Percentiles rank a stretch among this genome's conserved stretches.
phyloP scores from a whole-genome alignment of 306 rosid genomes.

The Trifolium subterraneum region DNA sequence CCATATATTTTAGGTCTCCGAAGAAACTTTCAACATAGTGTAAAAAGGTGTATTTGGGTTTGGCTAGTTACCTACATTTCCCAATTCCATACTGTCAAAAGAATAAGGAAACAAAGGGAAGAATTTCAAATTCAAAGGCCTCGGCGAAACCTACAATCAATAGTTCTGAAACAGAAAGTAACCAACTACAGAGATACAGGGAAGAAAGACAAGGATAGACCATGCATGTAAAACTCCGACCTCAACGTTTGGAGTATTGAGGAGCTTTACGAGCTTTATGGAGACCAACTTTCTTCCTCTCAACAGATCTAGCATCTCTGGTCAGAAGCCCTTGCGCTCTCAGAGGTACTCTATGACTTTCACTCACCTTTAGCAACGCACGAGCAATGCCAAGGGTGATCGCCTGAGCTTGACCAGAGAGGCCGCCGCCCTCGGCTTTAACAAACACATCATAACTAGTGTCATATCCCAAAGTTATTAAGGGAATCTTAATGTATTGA shows the following conservation, averaged over 20 bases:
- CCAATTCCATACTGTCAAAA: conserved; percentile 38
- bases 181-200: conserved; percentile 34
- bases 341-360: conserved; percentile 77
- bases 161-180: conserved; percentile 34
- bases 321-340: conserved; percentile 90
- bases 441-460: conserved; percentile 83
- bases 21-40: neutral
- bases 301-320: conserved; percentile 93
- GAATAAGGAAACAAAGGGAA: conserved; percentile 15
- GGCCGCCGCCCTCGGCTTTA: conserved; percentile 94
- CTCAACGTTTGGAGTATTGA: conserved; percentile 92
- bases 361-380: conserved; percentile 87
- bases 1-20: neutral
- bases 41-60: conserved; percentile 2
- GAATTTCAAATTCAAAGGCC: conserved; percentile 33
- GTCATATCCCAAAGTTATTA: conserved; percentile 82
- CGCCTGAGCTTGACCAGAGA: conserved; percentile 97
- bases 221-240: conserved; percentile 38
- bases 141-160: conserved; percentile 26
- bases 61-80: conserved; percentile 37
- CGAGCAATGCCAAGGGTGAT: conserved; percentile 95
- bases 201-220: conserved; percentile 21
- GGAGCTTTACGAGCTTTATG: conserved; percentile 99
- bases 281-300: conserved; percentile 95
- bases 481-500: conserved; percentile 78